Evolutionary conservation across 106 monocot genomes (phyloP).

Genomic region (Allium sativum): DNA sequence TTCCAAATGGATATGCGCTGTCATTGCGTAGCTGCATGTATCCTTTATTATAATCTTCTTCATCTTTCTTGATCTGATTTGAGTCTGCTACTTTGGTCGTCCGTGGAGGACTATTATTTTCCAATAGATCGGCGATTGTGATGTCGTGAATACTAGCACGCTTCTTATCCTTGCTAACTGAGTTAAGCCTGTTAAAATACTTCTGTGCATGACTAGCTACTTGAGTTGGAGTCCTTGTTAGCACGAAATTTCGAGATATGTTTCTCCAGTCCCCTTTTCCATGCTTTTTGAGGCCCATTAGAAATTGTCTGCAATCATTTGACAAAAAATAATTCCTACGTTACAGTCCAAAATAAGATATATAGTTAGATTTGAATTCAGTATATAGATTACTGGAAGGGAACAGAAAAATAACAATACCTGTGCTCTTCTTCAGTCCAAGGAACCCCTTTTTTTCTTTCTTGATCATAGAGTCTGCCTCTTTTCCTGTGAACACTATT

Average conservation of each 20-base stretch:
- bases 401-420: conserved; percentile 12
- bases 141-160: conserved; percentile 94
- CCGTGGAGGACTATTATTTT: conserved; percentile 24
- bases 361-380: too few relatives aligned
- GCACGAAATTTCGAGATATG: conserved; percentile 71
- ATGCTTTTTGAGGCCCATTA: conserved; percentile 78
- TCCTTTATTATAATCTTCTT: conserved; percentile 8
- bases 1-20: conserved; percentile 17
- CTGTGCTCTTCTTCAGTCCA: conserved; percentile 98
- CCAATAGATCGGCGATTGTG: conserved; percentile 48
- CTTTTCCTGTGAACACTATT: conserved; percentile 29
- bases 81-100: conserved; percentile 14
- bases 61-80: background rate
- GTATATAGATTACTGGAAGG: too few relatives aligned
- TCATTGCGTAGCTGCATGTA: conserved; percentile 20
- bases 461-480: conserved; percentile 36
- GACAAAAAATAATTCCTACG: background rate
- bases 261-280: conserved; percentile 93
- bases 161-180: conserved; percentile 76
- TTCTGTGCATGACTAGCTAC: conserved; percentile 92
- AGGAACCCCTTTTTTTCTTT: conserved; percentile 86
- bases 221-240: conserved; percentile 61
- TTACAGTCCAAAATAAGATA: background rate
- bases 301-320: conserved; percentile 40
- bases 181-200: conserved; percentile 72